Percentiles rank a stretch among this genome's conserved stretches.
These are phyloP conservation scores for Alternaria incomplexa DNA, from an alignment of 2,329 filamentous ascomycete genomes.

Conservation along the genomic window DNA sequence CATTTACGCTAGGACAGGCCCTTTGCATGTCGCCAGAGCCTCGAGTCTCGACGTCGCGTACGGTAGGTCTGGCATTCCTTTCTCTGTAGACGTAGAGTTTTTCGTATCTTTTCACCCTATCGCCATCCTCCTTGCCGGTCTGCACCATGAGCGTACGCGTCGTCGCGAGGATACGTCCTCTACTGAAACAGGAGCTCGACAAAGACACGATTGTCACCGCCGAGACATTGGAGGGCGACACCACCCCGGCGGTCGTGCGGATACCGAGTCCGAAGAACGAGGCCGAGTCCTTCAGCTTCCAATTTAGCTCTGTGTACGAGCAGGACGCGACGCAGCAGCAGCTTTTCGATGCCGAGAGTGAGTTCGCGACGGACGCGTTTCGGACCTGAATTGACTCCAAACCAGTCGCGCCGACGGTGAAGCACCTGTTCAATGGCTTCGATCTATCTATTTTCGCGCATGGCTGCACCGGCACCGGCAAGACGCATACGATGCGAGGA, in stretches of 20 bases:
- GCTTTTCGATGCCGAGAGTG: constrained; percentile 88
- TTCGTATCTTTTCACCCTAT: constrained; percentile 20
- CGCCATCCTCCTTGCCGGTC: constrained; percentile 12
- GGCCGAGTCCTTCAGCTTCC: constrained; percentile 87
- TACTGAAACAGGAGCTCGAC: constrained; percentile 83
- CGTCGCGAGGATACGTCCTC: constrained; percentile 86
- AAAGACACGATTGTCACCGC: constrained; percentile 83
- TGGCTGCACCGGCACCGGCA: constrained; percentile 90
- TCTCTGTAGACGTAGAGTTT: constrained; percentile 32
- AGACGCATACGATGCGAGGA: constrained; percentile 95
- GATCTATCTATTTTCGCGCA: constrained; percentile 82
- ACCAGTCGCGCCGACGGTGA: constrained; percentile 84
- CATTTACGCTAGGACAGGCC: constrained; percentile 19
- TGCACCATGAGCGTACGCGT: constrained; percentile 72
- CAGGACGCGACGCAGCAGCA: constrained; percentile 80
- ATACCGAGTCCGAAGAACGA: constrained; percentile 96
- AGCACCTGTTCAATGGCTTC: constrained; percentile 87
- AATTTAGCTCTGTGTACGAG: constrained; percentile 93
- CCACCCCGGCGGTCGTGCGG: constrained; percentile 69
- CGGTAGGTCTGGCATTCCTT: constrained; percentile 41
- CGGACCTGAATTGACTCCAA: constrained; percentile 22
- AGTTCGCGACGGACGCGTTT: constrained; percentile 9
- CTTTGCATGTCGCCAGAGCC: constrained; percentile 27
- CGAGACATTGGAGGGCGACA: constrained; percentile 51
- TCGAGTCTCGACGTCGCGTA: constrained; percentile 40